Percentiles rank a stretch among this genome's conserved stretches.
Conservation (phyloP, 495 filamentous ascomycete species). For the Coniosporium apollinis region DNA sequence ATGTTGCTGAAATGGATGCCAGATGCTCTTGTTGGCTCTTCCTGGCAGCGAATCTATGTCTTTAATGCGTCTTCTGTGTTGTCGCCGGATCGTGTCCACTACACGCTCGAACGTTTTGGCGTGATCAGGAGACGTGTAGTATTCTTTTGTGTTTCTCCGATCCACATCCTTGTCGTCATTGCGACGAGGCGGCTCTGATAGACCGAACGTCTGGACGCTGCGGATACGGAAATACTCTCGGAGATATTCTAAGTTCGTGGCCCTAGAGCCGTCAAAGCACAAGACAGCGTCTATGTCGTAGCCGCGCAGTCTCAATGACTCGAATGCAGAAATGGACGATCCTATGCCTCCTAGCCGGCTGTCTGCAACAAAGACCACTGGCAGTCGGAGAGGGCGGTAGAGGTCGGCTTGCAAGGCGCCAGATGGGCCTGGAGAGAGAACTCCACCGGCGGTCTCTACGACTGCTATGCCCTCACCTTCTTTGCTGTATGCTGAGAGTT, state of each 20-base stretch:
- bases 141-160: no score
- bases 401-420: conserved; percentile 61
- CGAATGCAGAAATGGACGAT: conserved; percentile 55
- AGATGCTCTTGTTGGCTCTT: conserved; percentile 42
- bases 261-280: conserved; percentile 42
- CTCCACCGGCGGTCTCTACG: conserved; percentile 63
- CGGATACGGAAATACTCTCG: conserved; percentile 41
- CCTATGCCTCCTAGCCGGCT: conserved; percentile 57
- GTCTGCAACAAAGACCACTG: conserved; percentile 57
- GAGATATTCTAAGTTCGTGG: conserved; percentile 49
- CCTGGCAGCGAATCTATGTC: conserved; percentile 40
- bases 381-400: conserved; percentile 51
- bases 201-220: conserved; percentile 36
- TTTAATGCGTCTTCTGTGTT: conserved; percentile 35
- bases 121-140: no score
- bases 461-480: conserved; percentile 31
- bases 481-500: conserved; percentile 27
- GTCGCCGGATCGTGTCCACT: conserved; percentile 19
- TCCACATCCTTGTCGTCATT: conserved; percentile 25
- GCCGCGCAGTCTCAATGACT: conserved; percentile 53
- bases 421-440: conserved; percentile 55
- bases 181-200: conserved; percentile 10
- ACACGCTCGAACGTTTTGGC: background rate
- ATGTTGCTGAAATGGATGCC: conserved; percentile 75
- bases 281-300: conserved; percentile 54